These are phyloP conservation scores for Lentinula raphanica DNA, from an alignment of 768 basidiomycete genomes.

Conservation along the genomic window DNA sequence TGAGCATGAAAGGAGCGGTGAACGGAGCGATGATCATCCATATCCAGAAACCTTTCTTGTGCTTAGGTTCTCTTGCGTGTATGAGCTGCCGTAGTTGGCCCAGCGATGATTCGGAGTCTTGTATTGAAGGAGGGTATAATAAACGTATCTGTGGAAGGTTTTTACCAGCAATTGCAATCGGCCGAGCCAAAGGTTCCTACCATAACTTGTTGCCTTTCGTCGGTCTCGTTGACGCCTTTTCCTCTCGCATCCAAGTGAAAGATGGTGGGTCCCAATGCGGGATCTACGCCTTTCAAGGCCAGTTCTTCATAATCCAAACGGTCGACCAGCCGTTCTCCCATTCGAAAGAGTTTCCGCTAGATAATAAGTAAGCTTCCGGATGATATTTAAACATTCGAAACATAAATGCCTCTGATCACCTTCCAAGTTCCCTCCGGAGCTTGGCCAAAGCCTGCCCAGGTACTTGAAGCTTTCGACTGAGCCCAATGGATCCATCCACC, in stretches of 20 bases:
- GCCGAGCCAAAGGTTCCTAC: conserved; percentile 9
- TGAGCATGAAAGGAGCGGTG: conserved; percentile 70
- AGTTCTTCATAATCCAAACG: conserved; percentile 78
- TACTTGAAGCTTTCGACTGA: conserved; percentile 43
- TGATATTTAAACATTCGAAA: not conserved
- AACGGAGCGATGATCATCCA: conserved; percentile 68
- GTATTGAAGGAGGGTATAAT: conserved; percentile 49
- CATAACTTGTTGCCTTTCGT: conserved; percentile 5
- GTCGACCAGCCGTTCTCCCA: conserved; percentile 66
- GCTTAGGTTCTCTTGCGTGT: conserved; percentile 51
- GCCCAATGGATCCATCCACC: conserved; percentile 49
- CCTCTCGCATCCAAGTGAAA: conserved; percentile 16
- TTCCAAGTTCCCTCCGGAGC: conserved; percentile 65
- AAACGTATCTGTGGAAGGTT: conserved; percentile 51
- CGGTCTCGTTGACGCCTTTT: conserved; percentile 14
- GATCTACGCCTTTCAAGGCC: conserved; percentile 67
- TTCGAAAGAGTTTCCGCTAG: conserved; percentile 55
- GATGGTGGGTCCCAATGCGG: conserved; percentile 57
- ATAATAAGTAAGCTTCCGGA: conserved; percentile 19
- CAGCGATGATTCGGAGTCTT: conserved; percentile 28
- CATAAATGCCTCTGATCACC: conserved; percentile 30
- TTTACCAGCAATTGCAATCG: not conserved
- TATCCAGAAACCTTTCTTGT: conserved; percentile 57
- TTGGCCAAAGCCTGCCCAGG: conserved; percentile 68
- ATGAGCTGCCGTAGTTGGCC: conserved; percentile 49